Evolutionary conservation across 345 rosid species (phyloP).

Genomic region (Bretschneidera sinensis): DNA sequence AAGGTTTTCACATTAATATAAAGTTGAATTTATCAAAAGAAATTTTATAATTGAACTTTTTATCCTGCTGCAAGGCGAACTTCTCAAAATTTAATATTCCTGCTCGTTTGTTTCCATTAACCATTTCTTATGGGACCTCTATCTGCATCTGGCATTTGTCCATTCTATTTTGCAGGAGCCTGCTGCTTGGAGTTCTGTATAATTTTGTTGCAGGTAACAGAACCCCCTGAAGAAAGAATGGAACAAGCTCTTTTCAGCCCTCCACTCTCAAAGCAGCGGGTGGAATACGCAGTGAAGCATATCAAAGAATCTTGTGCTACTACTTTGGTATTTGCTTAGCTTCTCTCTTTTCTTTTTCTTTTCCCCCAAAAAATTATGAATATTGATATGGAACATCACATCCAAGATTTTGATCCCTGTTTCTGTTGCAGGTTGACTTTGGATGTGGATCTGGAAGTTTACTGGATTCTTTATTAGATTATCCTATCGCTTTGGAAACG

Average conservation of each 20-base stretch:
- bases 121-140: constrained; percentile 7
- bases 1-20: neutral
- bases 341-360: constrained; percentile 1
- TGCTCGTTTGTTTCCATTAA: neutral
- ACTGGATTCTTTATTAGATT: constrained; percentile 71
- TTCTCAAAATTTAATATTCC: neutral
- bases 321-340: constrained; percentile 52
- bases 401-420: constrained; percentile 10
- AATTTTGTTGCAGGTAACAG: constrained; percentile 55
- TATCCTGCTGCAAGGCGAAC: neutral
- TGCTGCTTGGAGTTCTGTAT: constrained; percentile 46
- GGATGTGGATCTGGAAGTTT: constrained; percentile 97
- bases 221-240: constrained; percentile 87
- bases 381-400: neutral
- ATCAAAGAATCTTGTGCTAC: constrained; percentile 67
- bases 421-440: constrained; percentile 63
- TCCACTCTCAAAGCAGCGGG: constrained; percentile 92
- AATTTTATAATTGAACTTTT: no score
- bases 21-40: neutral
- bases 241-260: constrained; percentile 94
- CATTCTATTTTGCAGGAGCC: constrained; percentile 26
- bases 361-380: neutral
- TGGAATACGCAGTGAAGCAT: constrained; percentile 78
- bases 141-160: neutral
- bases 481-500: constrained; percentile 61